These are phyloP conservation scores for Apiospora arundinis DNA, from an alignment of 2,329 filamentous ascomycete genomes.

Conservation along the genomic window DNA sequence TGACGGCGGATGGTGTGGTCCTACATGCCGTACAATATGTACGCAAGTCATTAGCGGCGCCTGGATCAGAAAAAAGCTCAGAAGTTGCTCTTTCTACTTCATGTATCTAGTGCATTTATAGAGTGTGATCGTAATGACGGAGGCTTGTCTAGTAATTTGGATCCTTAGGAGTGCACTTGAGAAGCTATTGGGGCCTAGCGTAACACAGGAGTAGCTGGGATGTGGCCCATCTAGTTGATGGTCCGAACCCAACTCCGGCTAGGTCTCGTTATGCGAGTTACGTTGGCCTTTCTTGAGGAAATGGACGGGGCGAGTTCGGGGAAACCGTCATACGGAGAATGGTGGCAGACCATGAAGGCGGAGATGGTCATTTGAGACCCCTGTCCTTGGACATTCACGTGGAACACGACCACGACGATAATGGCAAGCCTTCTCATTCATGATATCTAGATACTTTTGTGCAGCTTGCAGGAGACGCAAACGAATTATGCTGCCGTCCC, in stretches of 20 bases:
- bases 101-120: too few relatives aligned
- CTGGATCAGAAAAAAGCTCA: too few relatives aligned
- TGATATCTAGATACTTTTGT: background rate
- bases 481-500: background rate
- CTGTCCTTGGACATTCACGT: background rate
- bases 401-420: background rate
- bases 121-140: too few relatives aligned
- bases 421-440: background rate
- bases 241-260: background rate
- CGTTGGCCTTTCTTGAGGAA: background rate
- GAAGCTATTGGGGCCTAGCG: too few relatives aligned
- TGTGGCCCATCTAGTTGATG: background rate
- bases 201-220: too few relatives aligned
- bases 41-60: too few relatives aligned
- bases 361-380: background rate
- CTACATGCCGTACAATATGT: too few relatives aligned
- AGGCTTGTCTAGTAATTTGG: too few relatives aligned
- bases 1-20: too few relatives aligned
- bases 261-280: background rate
- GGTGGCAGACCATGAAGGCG: background rate
- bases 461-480: background rate
- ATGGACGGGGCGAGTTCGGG: background rate
- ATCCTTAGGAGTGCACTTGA: too few relatives aligned
- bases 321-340: background rate
- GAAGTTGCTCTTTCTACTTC: too few relatives aligned